A percentile compares a stretch with the other conserved stretches of the same genome.
phyloP scores from a whole-genome alignment of 2,329 filamentous ascomycete genomes.

The Claviceps purpurea region DNA sequence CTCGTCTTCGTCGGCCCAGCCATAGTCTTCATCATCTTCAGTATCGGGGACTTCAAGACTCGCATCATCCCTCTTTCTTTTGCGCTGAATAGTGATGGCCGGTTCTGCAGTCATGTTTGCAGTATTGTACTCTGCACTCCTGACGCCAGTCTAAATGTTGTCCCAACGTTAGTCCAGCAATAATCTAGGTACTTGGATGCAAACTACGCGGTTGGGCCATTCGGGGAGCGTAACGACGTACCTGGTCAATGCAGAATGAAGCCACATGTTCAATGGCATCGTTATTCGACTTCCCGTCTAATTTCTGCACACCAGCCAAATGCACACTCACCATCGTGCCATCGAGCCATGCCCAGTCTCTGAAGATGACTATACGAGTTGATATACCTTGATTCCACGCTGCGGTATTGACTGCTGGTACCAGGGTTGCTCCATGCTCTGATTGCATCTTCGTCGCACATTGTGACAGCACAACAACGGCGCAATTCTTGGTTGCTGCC shows the following conservation, averaged over 20 bases:
- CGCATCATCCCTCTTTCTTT: conserved; percentile 50
- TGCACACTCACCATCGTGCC: conserved; percentile 35
- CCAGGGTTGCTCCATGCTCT: conserved; percentile 52
- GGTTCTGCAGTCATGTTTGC: conserved; percentile 17
- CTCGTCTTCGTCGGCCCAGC: conserved; percentile 56
- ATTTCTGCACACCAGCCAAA: conserved; percentile 52
- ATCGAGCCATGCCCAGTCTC: conserved; percentile 53
- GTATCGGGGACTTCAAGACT: conserved; percentile 48
- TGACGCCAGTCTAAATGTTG: conserved; percentile 28
- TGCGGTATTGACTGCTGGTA: conserved; percentile 59
- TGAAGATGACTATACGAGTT: conserved; percentile 63
- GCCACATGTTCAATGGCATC: conserved; percentile 29
- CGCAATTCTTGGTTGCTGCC: conserved; percentile 58
- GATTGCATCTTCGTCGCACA: conserved; percentile 68
- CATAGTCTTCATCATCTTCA: conserved; percentile 57
- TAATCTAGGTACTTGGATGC: background rate
- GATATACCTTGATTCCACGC: conserved; percentile 72
- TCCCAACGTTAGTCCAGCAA: background rate
- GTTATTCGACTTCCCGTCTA: conserved; percentile 36
- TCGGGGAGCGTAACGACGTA: conserved; percentile 16
- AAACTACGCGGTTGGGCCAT: background rate
- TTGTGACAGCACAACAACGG: conserved; percentile 65
- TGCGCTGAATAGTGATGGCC: conserved; percentile 30
- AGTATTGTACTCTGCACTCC: conserved; percentile 26
- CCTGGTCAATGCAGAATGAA: conserved; percentile 35